Percentiles rank a stretch among this genome's conserved stretches.
These are phyloP conservation scores for Penicillium polonicum DNA, from an alignment of 2,329 filamentous ascomycete genomes.

Conservation along the genomic window DNA sequence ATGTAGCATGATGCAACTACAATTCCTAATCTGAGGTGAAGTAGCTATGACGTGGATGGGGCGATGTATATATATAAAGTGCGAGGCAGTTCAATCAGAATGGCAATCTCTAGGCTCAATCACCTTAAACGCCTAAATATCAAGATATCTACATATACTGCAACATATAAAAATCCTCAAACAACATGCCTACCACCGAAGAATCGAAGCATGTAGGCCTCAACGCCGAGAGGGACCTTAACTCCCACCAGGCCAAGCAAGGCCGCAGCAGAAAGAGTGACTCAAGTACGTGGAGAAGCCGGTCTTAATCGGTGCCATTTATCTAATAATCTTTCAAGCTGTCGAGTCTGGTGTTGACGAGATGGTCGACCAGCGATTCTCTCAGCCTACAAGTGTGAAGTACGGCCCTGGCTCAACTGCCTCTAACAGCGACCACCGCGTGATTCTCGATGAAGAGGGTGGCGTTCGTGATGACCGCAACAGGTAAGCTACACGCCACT, in stretches of 20 bases:
- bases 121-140: neutral
- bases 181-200: constrained; percentile 27
- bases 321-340: constrained; percentile 23
- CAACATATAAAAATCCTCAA: neutral
- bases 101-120: neutral
- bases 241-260: constrained; percentile 42
- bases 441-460: constrained; percentile 44
- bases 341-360: constrained; percentile 45
- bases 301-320: neutral
- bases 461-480: constrained; percentile 40
- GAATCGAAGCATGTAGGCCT: constrained; percentile 28
- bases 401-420: constrained; percentile 37
- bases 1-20: constrained; percentile 37
- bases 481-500: constrained; percentile 27
- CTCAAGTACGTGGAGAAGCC: constrained; percentile 33
- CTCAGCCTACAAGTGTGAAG: constrained; percentile 33
- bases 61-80: constrained; percentile 12
- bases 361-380: constrained; percentile 40
- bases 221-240: constrained; percentile 43
- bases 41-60: neutral
- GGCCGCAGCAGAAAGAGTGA: constrained; percentile 40
- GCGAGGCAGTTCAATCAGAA: neutral
- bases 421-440: constrained; percentile 40
- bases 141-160: neutral
- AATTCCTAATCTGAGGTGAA: neutral